Base-by-base conservation (phyloP, 805 yeast species). In the Zygosaccharomyces pseudorouxii region DNA sequence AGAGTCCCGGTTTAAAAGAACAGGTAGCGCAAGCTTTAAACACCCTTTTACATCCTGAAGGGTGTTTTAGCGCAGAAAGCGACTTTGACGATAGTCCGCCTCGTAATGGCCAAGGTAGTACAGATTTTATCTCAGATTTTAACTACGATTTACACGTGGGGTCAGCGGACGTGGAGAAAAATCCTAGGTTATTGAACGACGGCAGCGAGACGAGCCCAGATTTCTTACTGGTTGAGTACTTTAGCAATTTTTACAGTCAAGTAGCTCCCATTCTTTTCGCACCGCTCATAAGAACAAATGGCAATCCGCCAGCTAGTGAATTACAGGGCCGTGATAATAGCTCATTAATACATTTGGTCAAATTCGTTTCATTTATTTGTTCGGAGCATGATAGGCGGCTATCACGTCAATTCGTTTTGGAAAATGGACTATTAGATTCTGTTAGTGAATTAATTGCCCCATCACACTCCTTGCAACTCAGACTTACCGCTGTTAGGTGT, bases 21-120 rank as follows among this genome's bases (percentile, higher is more conserved):
- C 97, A 89, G 64, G 85, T 90, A 0, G 81, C 79, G 53, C 97
- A 89, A 66, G 95, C 96, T 1, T 67, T 90, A 42, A 82, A 82
- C 60, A 80, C 82, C 1, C 66, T 90, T 29, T 71, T 90, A 11
- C 90, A 86, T 59, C 82, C 87, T 1, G 68, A 63, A 37, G 69
- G 68, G 5, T 65, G 64, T 41, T 41, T 62, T 20, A 59, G 59
- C 8, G 54, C 45, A 25, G 55, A 47, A 25, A 53, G 54, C 8
- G 56, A 55, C n/a, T 41, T 48, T 29, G 50, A 53, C 11, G 54
- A 51, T 37, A 47, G 53, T n/a, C 51, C 40, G 4, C 25, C 42
- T 2, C 44, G 33, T 14, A 38, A 23, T 28, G 47, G 39, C 6
- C 31, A 39, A 14, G 29, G 28, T 31, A 33, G 48, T 18, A 36